These are phyloP conservation scores for Magnusiomyces fungicola DNA, from an alignment of 1,139 yeast genomes.

Conservation along the genomic window DNA sequence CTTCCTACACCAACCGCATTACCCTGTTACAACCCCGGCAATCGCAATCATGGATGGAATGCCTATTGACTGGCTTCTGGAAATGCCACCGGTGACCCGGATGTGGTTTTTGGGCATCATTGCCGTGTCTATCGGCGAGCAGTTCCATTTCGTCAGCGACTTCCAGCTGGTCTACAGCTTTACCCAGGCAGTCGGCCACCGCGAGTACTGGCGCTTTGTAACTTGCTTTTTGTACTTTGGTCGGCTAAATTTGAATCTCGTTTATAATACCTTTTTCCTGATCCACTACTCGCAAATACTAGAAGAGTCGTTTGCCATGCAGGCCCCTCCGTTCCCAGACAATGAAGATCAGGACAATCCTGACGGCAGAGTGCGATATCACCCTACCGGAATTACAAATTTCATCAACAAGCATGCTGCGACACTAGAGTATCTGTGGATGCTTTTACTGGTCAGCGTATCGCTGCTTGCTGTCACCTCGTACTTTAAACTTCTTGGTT, in stretches of 20 bases:
- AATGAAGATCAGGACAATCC: neutral
- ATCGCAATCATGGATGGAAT: constrained; percentile 28
- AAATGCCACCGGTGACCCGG: constrained; percentile 29
- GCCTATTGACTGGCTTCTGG: constrained; percentile 30
- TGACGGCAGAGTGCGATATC: neutral
- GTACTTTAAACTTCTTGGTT: constrained; percentile 5
- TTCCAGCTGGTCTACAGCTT: constrained; percentile 22
- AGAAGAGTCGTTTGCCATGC: constrained; percentile 32
- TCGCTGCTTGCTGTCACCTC: constrained; percentile 19
- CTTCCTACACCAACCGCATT: too few relatives aligned
- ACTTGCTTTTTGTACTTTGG: constrained; percentile 42
- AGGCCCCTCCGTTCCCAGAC: neutral
- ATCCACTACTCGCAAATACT: constrained; percentile 37
- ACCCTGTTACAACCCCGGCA: too few relatives aligned
- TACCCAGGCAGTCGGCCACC: constrained; percentile 20
- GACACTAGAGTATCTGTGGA: constrained; percentile 38
- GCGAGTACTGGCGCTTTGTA: constrained; percentile 39
- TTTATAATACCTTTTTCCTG: constrained; percentile 34
- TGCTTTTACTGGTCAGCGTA: constrained; percentile 21
- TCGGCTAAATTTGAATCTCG: constrained; percentile 33
- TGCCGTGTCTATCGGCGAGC: constrained; percentile 29
- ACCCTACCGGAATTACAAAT: neutral
- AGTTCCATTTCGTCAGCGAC: constrained; percentile 27
- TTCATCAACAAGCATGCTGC: constrained; percentile 15
- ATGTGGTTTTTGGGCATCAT: constrained; percentile 29